Conservation (phyloP, 73 alveolate genomes). For the Durusdinium trenchii region DNA sequence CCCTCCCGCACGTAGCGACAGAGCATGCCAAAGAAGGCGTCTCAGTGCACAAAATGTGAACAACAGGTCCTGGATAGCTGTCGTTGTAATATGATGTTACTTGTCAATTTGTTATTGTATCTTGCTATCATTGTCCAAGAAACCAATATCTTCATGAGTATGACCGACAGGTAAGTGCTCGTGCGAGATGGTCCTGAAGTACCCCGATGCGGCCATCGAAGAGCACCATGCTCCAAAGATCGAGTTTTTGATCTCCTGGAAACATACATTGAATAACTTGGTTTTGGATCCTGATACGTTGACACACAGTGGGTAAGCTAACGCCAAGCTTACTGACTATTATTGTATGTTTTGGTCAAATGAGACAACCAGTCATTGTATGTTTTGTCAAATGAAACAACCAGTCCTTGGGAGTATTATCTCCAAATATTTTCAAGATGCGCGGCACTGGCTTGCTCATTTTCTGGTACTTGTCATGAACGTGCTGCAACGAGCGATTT, state of each 20-base stretch:
- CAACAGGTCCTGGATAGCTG: no score
- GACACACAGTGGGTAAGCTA: not conserved
- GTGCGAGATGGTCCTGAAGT: not conserved
- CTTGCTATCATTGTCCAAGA: not conserved
- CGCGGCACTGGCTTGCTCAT: not conserved
- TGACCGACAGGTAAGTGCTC: not conserved
- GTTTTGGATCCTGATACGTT: not conserved
- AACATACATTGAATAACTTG: not conserved
- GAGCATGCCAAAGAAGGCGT: not conserved
- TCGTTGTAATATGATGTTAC: not conserved
- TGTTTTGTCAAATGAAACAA: not conserved
- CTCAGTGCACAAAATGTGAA: not conserved
- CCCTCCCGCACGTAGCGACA: not conserved
- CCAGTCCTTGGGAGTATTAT: slow-evolving; percentile 11
- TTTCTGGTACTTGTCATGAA: not conserved
- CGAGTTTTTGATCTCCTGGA: not conserved
- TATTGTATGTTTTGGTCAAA: not conserved
- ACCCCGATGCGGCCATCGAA: not conserved
- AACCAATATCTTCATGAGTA: not conserved
- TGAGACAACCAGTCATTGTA: not conserved
- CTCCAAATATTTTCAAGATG: not conserved
- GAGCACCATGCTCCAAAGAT: not conserved
- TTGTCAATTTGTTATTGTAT: not conserved
- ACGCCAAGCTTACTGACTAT: no score
- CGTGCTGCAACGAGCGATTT: not conserved